A percentile compares a stretch with the other conserved stretches of the same genome.
Conservation (phyloP, 148 eudicot species). For the Bassia scoparia region DNA sequence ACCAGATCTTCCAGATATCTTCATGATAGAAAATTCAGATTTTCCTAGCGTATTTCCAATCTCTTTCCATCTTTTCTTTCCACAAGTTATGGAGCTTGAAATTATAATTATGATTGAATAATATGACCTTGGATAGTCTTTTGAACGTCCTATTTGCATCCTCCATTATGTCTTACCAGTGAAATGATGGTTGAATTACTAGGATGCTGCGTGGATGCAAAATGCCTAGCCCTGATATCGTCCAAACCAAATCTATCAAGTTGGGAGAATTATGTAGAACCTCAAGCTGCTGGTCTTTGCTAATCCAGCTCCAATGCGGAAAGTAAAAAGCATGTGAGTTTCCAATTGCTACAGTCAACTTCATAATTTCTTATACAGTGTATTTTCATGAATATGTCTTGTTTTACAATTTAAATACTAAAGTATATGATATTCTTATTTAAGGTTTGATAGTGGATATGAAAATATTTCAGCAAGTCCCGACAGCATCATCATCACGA, state of each 20-base stretch:
- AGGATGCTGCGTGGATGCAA: slow-evolving; percentile 39
- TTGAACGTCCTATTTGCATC: no score
- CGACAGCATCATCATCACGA: slow-evolving; percentile 1
- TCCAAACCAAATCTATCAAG: slow-evolving; percentile 22
- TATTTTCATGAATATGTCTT: no score
- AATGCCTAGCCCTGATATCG: slow-evolving; percentile 32
- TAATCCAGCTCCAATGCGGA: neutral
- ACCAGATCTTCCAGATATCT: no score
- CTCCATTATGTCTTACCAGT: neutral
- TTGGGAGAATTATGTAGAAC: slow-evolving; percentile 19
- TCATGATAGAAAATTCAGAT: no score
- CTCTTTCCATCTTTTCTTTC: no score
- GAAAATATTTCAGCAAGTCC: neutral
- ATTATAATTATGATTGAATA: no score
- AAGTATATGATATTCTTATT: neutral
- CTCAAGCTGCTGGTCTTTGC: neutral
- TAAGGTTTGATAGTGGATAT: slow-evolving; percentile 18
- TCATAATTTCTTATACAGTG: neutral
- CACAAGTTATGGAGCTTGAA: no score
- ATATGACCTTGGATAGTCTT: no score
- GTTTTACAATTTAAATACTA: neutral
- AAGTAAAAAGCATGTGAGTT: slow-evolving; percentile 13
- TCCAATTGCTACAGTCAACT: slow-evolving; percentile 1
- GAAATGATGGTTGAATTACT: slow-evolving; percentile 10
- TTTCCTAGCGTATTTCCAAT: no score